A percentile compares a stretch with the other conserved stretches of the same genome.
Evolutionary conservation across 352 stramenopile genomes (phyloP).

Genomic region (Phytophthora tubulina): DNA sequence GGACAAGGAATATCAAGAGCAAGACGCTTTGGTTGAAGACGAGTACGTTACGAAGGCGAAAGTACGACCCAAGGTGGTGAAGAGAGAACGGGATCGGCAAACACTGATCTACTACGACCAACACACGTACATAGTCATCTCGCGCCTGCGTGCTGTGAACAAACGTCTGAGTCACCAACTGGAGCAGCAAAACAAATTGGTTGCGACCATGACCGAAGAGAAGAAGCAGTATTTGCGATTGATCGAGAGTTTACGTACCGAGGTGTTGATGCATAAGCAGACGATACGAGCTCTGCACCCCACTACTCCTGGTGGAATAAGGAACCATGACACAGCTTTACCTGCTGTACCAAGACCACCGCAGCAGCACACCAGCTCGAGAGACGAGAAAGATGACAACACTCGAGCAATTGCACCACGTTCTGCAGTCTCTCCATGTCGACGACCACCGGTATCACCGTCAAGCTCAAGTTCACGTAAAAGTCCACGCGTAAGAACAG

Average conservation of each 20-base stretch:
- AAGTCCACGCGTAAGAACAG: constrained; percentile 18
- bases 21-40: not conserved
- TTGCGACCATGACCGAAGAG: constrained; percentile 55
- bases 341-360: constrained; percentile 26
- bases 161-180: constrained; percentile 56
- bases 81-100: constrained; percentile 26
- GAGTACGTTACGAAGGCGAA: not conserved
- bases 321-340: constrained; percentile 11
- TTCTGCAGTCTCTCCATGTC: constrained; percentile 5
- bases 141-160: constrained; percentile 57
- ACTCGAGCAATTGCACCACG: not conserved
- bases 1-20: not conserved
- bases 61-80: constrained; percentile 8
- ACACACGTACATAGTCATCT: constrained; percentile 64
- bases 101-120: constrained; percentile 59
- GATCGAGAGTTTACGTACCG: constrained; percentile 54
- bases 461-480: constrained; percentile 11
- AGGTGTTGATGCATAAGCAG: constrained; percentile 63
- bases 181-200: constrained; percentile 62
- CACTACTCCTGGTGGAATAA: not conserved
- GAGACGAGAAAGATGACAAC: constrained; percentile 24
- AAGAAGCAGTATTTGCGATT: constrained; percentile 55
- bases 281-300: constrained; percentile 46
- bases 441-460: constrained; percentile 13
- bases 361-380: constrained; percentile 4